phyloP scores from a whole-genome alignment of 257 asterid genomes.

The Gentiana dahurica region DNA sequence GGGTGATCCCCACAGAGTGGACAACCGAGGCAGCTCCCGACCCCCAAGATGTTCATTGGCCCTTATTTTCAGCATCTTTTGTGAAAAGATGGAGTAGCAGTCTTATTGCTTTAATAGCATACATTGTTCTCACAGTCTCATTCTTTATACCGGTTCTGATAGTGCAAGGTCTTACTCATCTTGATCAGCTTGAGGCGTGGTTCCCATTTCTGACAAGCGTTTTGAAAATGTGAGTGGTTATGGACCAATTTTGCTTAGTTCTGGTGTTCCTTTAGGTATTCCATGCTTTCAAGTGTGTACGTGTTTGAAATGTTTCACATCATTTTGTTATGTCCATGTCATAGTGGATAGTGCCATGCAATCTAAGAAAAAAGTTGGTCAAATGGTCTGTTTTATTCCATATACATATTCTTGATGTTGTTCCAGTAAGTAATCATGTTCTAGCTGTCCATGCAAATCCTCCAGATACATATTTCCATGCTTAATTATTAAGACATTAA shows the following conservation, averaged over 20 bases:
- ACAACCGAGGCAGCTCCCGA: slow-evolving; percentile 83
- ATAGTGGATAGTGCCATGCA: too few species aligned
- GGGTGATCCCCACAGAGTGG: slow-evolving; percentile 86
- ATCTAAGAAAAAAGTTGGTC: too few species aligned
- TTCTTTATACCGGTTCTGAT: slow-evolving; percentile 76
- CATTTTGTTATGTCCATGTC: too few species aligned
- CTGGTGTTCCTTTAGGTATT: neutral
- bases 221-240: slow-evolving; percentile 48
- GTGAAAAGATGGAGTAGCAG: slow-evolving; percentile 62
- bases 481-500: too few species aligned
- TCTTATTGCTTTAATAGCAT: slow-evolving; percentile 47
- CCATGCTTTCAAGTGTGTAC: too few species aligned
- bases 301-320: too few species aligned
- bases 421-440: too few species aligned
- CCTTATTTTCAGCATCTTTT: slow-evolving; percentile 89
- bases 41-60: slow-evolving; percentile 93
- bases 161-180: slow-evolving; percentile 92
- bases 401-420: too few species aligned
- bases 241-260: slow-evolving; percentile 3
- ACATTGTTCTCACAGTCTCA: slow-evolving; percentile 42
- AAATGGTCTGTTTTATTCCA: too few species aligned
- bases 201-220: slow-evolving; percentile 69
- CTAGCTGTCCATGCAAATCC: too few species aligned
- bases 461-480: too few species aligned
- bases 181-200: slow-evolving; percentile 75